Evolutionary conservation across 257 asterid species (phyloP), one percentile per base, ranked within the genome.

Genomic region (Solanum lycopersicoides): DNA sequence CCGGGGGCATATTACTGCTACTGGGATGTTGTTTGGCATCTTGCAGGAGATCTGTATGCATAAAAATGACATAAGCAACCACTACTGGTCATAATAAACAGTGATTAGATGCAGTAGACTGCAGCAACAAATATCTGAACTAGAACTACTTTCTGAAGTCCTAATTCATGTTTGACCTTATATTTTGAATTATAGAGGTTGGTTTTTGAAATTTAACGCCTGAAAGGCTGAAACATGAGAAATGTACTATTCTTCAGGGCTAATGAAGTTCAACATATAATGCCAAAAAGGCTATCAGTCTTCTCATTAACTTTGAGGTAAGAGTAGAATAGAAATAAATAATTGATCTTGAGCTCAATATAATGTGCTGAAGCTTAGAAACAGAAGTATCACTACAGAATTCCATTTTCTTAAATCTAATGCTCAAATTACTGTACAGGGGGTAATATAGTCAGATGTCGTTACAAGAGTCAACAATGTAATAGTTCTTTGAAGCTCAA

Each of bases 1-100:
- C 91, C 86, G 95, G 92, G 88, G 90, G 89, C 66, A 93, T 87
- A 86, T 96, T 94, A 87, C 90, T 95, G 88, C 97, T 93, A 39
- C 91, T 92, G 88, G 90, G 94, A 69, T 91, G 90, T 86, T 94
- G 96, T 86, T 86, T 68, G 44, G 89, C 65, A 86, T 91, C 93
- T 50, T 82, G 85, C 69, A 82, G 45, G 30, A 82, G 85, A 50
- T 82, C 85, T 82, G 85, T 18, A 82, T 18, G 69, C 85, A 82
- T 32, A 82, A 82, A 76, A 50, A 32, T 50, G 69, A 50, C 30
- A 45, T 18, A 50, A 82, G 21, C 28, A 80, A 30, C 85, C 68
- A 50, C 69, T 30, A 47, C 32, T 50, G 44, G 28, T 50, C 60
- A 50, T 50, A 82, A 76, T n/a, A 76, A 42, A 50, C 45, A 6